Evolutionary conservation across 164 flowering plant species (phyloP), one percentile per base, ranked within the genome.

Genomic region (Stephania cephalantha): DNA sequence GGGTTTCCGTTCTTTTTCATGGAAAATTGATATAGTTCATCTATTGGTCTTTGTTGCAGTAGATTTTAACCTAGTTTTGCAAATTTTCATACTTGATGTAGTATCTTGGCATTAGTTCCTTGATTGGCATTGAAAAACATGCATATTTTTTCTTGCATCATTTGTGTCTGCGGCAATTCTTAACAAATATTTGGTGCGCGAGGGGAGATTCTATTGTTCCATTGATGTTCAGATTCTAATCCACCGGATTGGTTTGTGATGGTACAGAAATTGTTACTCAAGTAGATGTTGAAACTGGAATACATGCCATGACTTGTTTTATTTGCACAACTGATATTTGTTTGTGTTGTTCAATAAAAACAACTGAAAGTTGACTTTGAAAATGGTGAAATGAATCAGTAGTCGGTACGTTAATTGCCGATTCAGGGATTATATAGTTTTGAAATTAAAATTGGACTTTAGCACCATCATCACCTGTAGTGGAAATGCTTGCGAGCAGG

Each of bases 211-310:
- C n/a, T 10, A 13, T n/a, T 2, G 76, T 18, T 3, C 11, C 17
- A 74, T 74, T 3, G 74, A 42, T 30, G 42, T 9, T 4, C 53
- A 13, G 79, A 77, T 10, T 71, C 72, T 31, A 6, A 30, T 46
- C 86, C 84, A 3, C 11, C 20, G 13, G 80, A 64, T 1, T 22
- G 17, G 46, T 84, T 84, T 0, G 11, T 71, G 25, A 45, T 81
- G 12, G 4, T 5, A 5, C n/a, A 22, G 15, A 4, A 81, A 74
- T 1, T 71, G 46, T 6, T 80, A 66, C 25, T 18, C 79, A 71
- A 70, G 82, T 84, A 42, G 78, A 70, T 70, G 80, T 6, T 25
- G 84, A 84, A 46, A 11, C 13, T 11, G 83, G 86, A 63, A 84
- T 72, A 4, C 52, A 12, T 6, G 83, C 83, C 7, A 69, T 46